These are phyloP conservation scores for Saksenaea vasiformis DNA, from an alignment of 371 early-diverging fungal species.

Conservation along the genomic window DNA sequence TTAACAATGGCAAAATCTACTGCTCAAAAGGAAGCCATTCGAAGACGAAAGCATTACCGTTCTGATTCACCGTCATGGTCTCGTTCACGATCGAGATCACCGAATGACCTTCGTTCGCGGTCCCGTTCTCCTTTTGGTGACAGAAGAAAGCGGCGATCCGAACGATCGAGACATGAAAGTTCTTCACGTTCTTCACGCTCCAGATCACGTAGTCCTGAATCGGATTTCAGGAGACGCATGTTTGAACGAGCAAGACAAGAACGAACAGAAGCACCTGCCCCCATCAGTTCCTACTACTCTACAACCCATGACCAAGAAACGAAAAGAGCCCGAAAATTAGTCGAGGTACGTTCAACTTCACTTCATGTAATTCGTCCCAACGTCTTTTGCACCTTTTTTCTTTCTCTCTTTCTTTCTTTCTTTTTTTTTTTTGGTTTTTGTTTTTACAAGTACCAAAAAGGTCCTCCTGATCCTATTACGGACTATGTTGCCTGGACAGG, in stretches of 20 bases:
- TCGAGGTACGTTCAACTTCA: not conserved
- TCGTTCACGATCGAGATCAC: not conserved
- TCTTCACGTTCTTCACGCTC: not conserved
- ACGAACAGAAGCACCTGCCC: not conserved
- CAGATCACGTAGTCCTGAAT: slow-evolving; percentile 4
- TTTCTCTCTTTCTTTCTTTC: too few species aligned
- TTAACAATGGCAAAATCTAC: not conserved
- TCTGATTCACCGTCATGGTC: not conserved
- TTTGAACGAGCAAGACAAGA: not conserved
- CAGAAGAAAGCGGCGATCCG: not conserved
- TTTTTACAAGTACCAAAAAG: slow-evolving; percentile 5
- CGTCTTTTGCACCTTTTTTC: not conserved
- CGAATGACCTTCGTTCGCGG: not conserved
- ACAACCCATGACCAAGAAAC: not conserved
- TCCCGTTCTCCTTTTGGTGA: slow-evolving; percentile 1
- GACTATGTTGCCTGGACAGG: slow-evolving; percentile 1
- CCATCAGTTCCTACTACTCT: not conserved
- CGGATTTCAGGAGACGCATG: not conserved
- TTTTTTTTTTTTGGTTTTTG: too few species aligned
- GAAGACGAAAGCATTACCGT: slow-evolving; percentile 1
- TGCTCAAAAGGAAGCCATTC: not conserved
- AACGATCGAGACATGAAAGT: not conserved
- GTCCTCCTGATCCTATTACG: not conserved
- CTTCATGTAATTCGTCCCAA: not conserved
- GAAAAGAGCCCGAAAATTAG: not conserved